phyloP scores from a whole-genome alignment of 257 asterid genomes.

The Avicennia marina region DNA sequence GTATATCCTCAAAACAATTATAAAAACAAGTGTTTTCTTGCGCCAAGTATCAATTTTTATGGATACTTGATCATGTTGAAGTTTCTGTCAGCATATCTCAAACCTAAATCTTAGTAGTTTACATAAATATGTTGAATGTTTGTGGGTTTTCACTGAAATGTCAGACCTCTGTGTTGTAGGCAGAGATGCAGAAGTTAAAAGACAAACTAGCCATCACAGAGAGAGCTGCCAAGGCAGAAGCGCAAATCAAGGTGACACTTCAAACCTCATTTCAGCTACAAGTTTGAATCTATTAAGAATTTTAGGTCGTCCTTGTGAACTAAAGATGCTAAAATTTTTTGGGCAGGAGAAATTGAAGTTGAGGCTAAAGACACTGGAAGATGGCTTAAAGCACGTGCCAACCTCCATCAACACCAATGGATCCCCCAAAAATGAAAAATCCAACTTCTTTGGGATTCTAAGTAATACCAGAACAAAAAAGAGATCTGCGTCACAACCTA shows the following conservation, averaged over 20 bases:
- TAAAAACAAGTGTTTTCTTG: background rate
- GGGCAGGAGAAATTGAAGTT: slow-evolving; percentile 76
- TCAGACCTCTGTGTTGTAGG: slow-evolving; percentile 33
- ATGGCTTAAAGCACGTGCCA: slow-evolving; percentile 47
- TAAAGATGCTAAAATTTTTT: slow-evolving; percentile 16
- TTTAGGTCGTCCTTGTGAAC: slow-evolving; percentile 1
- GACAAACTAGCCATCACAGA: slow-evolving; percentile 72
- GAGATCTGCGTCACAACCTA: slow-evolving; percentile 67
- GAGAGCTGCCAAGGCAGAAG: slow-evolving; percentile 77
- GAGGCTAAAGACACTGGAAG: slow-evolving; percentile 85
- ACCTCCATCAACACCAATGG: slow-evolving; percentile 27
- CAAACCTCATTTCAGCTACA: background rate
- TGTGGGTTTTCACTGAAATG: background rate
- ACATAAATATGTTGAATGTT: background rate
- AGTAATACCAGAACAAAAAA: slow-evolving; percentile 45
- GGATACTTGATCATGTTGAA: background rate
- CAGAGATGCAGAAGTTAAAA: slow-evolving; percentile 68
- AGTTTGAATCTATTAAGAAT: background rate
- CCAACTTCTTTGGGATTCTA: slow-evolving; percentile 54
- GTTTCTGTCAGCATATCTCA: background rate
- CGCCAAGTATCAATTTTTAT: background rate
- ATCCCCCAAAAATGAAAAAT: slow-evolving; percentile 43
- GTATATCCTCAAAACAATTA: slow-evolving; percentile 23
- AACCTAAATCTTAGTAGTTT: background rate
- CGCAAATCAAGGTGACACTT: slow-evolving; percentile 68